Evolutionary conservation across 306 rosid species (phyloP).

Genomic region (Prinsepia uniflora): DNA sequence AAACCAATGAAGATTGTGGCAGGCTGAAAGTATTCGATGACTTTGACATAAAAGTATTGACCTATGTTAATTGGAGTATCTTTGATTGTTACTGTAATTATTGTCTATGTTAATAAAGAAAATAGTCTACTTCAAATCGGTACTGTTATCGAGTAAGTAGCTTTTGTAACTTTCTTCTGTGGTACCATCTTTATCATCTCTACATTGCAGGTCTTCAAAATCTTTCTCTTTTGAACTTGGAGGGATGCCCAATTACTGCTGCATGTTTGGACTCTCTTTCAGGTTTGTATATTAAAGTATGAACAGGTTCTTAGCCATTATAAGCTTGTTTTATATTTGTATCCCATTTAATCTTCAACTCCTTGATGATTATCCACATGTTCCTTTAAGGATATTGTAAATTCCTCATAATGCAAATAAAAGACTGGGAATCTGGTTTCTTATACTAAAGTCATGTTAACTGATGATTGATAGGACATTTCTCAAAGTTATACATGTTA

Average conservation of each 20-base stretch:
- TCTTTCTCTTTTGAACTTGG: conserved; percentile 76
- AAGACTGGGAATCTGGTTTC: neutral
- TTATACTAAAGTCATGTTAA: neutral
- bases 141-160: neutral
- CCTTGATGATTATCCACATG: neutral
- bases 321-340: neutral
- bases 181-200: conserved; percentile 10
- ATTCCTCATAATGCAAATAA: neutral
- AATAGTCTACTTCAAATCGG: neutral
- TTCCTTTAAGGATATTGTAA: neutral
- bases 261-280: conserved; percentile 78
- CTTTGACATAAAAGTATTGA: neutral
- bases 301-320: neutral
- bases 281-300: conserved; percentile 47
- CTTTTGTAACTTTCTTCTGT: conserved; percentile 17
- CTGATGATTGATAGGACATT: neutral
- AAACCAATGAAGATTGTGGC: neutral
- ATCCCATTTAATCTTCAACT: neutral
- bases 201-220: conserved; percentile 66
- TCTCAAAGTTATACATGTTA: neutral
- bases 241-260: conserved; percentile 87
- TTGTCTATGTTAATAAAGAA: neutral
- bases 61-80: neutral
- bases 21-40: neutral
- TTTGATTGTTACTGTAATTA: neutral